Conservation (phyloP, 129 eudicot species). For the Chrysanthemum seticuspe region DNA sequence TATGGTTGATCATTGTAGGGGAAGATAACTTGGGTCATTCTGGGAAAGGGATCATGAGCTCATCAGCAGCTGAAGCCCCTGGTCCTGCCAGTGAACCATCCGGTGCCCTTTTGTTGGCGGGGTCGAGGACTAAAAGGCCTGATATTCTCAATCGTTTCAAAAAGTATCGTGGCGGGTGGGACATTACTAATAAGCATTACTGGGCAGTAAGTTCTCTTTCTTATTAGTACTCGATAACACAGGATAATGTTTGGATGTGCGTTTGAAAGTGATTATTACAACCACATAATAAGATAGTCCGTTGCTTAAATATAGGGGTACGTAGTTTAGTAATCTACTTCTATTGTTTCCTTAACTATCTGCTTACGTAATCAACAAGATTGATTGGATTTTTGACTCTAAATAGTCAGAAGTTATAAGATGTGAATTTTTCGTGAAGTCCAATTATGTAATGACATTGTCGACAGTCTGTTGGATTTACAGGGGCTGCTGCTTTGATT, state of each 20-base stretch:
- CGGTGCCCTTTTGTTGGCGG: conserved; percentile 68
- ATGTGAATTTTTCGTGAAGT: not conserved
- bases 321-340: not conserved
- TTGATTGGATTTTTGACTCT: too few relatives aligned
- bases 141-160: conserved; percentile 65
- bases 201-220: conserved; percentile 43
- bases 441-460: conserved; percentile 13
- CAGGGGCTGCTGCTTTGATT: conserved; percentile 85
- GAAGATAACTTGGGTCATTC: conserved; percentile 59
- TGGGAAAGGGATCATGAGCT: conserved; percentile 44
- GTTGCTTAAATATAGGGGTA: not conserved
- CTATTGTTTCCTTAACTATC: not conserved
- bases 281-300: not conserved
- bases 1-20: conserved; percentile 42
- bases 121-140: conserved; percentile 69
- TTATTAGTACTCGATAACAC: not conserved
- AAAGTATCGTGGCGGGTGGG: conserved; percentile 86
- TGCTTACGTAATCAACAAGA: too few relatives aligned
- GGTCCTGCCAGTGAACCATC: conserved; percentile 42
- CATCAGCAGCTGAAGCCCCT: conserved; percentile 52
- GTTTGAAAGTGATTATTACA: not conserved
- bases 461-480: conserved; percentile 91
- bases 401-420: not conserved
- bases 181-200: conserved; percentile 76
- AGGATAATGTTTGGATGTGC: not conserved